Base-by-base conservation (phyloP, 2,329 filamentous ascomycete genomes). In the Meredithiella fracta region DNA sequence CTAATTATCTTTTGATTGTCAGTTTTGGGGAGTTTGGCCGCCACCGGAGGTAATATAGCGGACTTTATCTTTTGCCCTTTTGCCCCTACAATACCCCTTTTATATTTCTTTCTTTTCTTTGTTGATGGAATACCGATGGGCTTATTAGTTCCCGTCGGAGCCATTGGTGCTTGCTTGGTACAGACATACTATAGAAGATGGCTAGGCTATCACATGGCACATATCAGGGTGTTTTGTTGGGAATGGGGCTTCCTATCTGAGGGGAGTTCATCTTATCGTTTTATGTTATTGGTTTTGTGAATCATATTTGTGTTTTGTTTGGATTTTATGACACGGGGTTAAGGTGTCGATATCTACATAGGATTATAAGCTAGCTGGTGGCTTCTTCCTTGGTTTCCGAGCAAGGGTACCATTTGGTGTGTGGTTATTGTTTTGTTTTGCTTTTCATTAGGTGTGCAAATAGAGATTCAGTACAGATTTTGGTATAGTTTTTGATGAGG, bases 81-180 rank as follows among this genome's bases (percentile, higher is more conserved):
- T 52, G 14, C 25, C 31, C 50, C 31, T 52, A 52, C 37, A 38
- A 52, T n/a, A n/a, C n/a, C 50, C 50, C 50, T 37, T 29, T 57
- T 20, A 44, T 44, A n/a, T 54, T 47, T 54, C 40, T 44, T 54
- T 52, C 22, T 49, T 49, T 49, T 49, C 23, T 49, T 49, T 49
- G 23, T 49, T 49, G 44, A 49, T 25, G 40, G 20, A 11, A 34
- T n/a, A n/a, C n/a, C n/a, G n/a, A 38, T 47, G 17, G 2, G n/a
- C 1, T 22, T 47, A 17, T 14, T 47, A 17, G 15, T 22, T 49
- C 9, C 4, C 17, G 25, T 25, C 44, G 20, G 22, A 49, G 11
- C 15, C 44, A 4, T 14, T 49, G 11, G 8, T 49, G 4, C 40
- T 44, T 44, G 40, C 11, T 34, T n/a, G n/a, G 11, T 11, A 34